Base-by-base conservation (phyloP, 1,139 yeast genomes). In the Suhomyces anneliseae region DNA sequence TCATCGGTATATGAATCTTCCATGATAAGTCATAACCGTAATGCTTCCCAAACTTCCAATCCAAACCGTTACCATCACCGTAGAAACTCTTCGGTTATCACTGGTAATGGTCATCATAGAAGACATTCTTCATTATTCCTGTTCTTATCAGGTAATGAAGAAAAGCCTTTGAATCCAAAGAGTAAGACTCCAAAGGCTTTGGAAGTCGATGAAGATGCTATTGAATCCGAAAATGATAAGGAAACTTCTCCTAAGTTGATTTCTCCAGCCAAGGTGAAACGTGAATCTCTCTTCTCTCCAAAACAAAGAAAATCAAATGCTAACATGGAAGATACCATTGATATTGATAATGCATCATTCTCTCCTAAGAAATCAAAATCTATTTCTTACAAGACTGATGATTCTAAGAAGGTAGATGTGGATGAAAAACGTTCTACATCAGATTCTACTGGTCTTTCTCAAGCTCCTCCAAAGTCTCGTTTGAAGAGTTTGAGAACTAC, bases 61-160 rank as follows among this genome's bases (percentile, higher is more conserved):
- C 48, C 39, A 27, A 53, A 56, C 42, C 52, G 54, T 11, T 73
- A 71, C 47, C 54, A 56, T 12, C 74, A 72, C 48, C 59, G 67
- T 38, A 60, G 76, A 51, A 68, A 65, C 39, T 61, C 72, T 2
- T 70, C 78, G 0, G 63, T 56, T 5, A 56, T 60, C 8, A 58
- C 69, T 3, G 57, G 57, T 11, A 19, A 19, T 19, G 24, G 24
- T 19, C 24, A 19, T 19, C 62, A 72, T 54, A 65, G 63, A 51
- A 58, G 83, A 49, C 78, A 75, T 53, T 75, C 81, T 0, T 75
- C 81, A 0, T 65, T 76, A 34, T 76, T 76, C 52, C 72, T 75
- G 54, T 77, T 75, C 50, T 57, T 74, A 40, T 70, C 78, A 3
- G 68, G 66, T 7, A 54, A 50, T 31, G 59, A 57, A 19, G 55